Evolutionary conservation across 2,329 filamentous ascomycete genomes (phyloP), one percentile per base, ranked within the genome.

Genomic region (Diaporthe nobilis): DNA sequence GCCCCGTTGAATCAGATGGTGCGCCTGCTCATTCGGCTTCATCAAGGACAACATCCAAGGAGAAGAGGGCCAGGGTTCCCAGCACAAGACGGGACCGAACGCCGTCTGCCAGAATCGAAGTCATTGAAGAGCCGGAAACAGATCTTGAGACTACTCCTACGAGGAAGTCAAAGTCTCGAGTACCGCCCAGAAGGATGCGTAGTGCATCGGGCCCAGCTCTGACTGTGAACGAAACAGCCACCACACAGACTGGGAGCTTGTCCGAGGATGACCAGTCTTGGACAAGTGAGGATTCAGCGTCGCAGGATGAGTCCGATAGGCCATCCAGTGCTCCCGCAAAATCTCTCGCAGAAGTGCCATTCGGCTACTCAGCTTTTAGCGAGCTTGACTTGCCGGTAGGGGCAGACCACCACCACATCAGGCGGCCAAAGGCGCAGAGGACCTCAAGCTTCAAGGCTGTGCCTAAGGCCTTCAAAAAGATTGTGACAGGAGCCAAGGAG

Each of bases 341-440:
- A 77, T 89, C 89, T 3, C 80, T 92, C 47, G 90, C 90, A 22
- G 90, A 92, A 51, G 90, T 93, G 67, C 91, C 91, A 0, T 89
- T 92, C 80, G 91, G 91, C 8, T 90, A 90, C 77, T 93, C 91
- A 25, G 91, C 91, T n/a, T 93, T 93, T 78, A 93, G 90, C 78
- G 90, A 91, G 79, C 85, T 93, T 9, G 91, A 92, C 72, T 82
- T 93, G 1, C 87, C 90, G 0, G 80, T 88, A 1, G 85, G 86
- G 28, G 86, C 86, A 8, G 84, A 88, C 72, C 84, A 86, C n/a
- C 83, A 84, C 39, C 87, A 85, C 74, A 82, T 81, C 51, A 85
- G 86, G 80, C 83, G 82, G 31, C 82, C 84, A 42, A 89, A 90
- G 79, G 47, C 63, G 9, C 88, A 90, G 61, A 85, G 90, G 57